A percentile compares a stretch with the other conserved stretches of the same genome.
These are phyloP conservation scores for Pisolithus tinctorius DNA, from an alignment of 768 basidiomycete species.

Conservation along the genomic window DNA sequence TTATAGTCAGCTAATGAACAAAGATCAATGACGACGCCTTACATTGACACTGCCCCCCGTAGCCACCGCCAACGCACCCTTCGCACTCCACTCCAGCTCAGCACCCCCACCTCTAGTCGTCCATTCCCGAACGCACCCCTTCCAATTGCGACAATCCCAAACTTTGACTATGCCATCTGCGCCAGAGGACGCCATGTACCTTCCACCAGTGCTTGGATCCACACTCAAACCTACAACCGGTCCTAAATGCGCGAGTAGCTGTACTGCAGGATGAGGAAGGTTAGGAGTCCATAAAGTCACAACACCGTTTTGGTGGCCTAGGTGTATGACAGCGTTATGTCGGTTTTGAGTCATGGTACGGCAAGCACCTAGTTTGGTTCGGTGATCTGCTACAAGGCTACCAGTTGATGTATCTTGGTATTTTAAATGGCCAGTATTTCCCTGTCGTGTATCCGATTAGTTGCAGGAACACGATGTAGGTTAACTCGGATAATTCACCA, in stretches of 20 bases:
- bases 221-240: conserved; percentile 77
- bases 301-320: conserved; percentile 92
- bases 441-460: conserved; percentile 33
- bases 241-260: conserved; percentile 84
- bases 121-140: conserved; percentile 80
- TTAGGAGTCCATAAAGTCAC: conserved; percentile 98
- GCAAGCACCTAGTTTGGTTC: conserved; percentile 85
- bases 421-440: conserved; percentile 86
- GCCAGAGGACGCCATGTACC: conserved; percentile 89
- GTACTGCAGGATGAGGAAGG: conserved; percentile 84
- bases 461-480: not conserved
- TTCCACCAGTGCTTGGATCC: conserved; percentile 78
- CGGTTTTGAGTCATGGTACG: conserved; percentile 82
- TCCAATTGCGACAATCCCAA: conserved; percentile 98
- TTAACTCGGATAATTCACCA: conserved; percentile 45
- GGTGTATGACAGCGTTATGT: conserved; percentile 90
- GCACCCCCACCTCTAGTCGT: conserved; percentile 57
- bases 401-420: conserved; percentile 98
- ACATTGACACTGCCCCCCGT: conserved; percentile 83
- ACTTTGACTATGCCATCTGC: conserved; percentile 86
- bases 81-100: conserved; percentile 79
- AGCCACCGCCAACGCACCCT: conserved; percentile 75
- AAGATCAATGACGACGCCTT: conserved; percentile 15
- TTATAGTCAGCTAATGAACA: not conserved
- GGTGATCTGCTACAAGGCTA: conserved; percentile 75